phyloP scores from a whole-genome alignment of 164 flowering plant genomes.

The Saururus chinensis region DNA sequence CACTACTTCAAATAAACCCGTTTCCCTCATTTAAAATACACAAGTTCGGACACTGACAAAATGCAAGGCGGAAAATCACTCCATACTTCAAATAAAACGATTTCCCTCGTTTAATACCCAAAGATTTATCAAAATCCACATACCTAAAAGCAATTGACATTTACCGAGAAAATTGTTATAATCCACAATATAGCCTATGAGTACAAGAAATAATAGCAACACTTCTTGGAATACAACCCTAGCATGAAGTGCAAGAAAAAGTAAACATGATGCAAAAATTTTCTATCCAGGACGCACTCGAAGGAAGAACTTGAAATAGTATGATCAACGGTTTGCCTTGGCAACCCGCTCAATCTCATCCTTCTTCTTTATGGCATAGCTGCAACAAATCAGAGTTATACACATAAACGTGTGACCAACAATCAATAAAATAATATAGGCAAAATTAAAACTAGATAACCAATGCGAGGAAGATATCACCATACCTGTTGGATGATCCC shows the following conservation, averaged over 20 bases:
- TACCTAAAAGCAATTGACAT: too few species aligned
- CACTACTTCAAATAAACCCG: too few species aligned
- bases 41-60: too few species aligned
- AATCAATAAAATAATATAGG: background rate
- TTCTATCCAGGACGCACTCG: background rate
- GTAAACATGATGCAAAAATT: background rate
- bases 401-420: background rate
- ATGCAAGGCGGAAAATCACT: too few species aligned
- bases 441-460: background rate
- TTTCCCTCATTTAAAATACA: too few species aligned
- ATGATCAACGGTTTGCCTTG: slow-evolving; percentile 21
- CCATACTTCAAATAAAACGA: too few species aligned
- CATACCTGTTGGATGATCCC: slow-evolving; percentile 21
- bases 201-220: too few species aligned
- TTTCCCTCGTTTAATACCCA: too few species aligned
- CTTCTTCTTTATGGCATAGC: slow-evolving; percentile 26
- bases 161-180: too few species aligned
- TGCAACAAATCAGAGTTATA: slow-evolving; percentile 1
- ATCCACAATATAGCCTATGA: too few species aligned
- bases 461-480: too few species aligned
- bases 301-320: background rate
- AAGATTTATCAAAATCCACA: too few species aligned
- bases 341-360: slow-evolving; percentile 26
- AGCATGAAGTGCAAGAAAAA: background rate
- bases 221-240: background rate